Evolutionary conservation across 805 yeast genomes (phyloP).

Genomic region (Tanozyma kutaoensis): DNA sequence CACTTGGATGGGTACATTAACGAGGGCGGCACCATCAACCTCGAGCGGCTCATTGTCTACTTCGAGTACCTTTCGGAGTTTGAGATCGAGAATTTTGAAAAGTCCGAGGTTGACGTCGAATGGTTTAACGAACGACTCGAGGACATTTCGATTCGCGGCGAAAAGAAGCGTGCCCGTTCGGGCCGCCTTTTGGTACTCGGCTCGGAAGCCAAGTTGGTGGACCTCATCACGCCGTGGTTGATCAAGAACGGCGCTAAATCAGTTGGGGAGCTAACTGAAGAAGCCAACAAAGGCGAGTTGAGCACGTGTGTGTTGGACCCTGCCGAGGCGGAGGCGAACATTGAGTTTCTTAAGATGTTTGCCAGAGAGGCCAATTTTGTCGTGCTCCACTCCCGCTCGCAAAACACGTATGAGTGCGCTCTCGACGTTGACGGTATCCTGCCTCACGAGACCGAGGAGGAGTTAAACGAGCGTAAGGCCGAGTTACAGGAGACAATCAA

Average conservation of each 20-base stretch:
- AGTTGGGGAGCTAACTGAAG: slow-evolving; percentile 19
- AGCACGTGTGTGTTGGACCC: slow-evolving; percentile 24
- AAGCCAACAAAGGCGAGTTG: slow-evolving; percentile 15
- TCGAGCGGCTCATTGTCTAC: slow-evolving; percentile 63
- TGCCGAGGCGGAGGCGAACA: slow-evolving; percentile 22
- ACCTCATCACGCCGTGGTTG: slow-evolving; percentile 39
- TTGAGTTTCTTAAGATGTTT: slow-evolving; percentile 49
- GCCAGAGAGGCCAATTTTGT: slow-evolving; percentile 57
- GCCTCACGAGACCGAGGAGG: slow-evolving; percentile 56
- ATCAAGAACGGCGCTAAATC: slow-evolving; percentile 12
- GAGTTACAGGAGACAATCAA: slow-evolving; percentile 43
- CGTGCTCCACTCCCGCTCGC: slow-evolving; percentile 48
- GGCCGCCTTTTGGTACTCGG: slow-evolving; percentile 55
- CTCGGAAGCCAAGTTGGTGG: slow-evolving; percentile 66
- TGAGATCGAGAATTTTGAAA: slow-evolving; percentile 80
- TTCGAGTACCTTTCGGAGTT: slow-evolving; percentile 62
- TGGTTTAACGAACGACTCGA: slow-evolving; percentile 87
- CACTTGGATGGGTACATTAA: slow-evolving; percentile 75
- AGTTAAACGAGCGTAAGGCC: slow-evolving; percentile 37
- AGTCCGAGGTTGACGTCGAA: slow-evolving; percentile 68
- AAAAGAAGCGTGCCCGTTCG: slow-evolving; percentile 46
- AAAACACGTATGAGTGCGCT: slow-evolving; percentile 42
- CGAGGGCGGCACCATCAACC: slow-evolving; percentile 69
- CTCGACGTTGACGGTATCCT: slow-evolving; percentile 66
- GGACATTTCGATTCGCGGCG: slow-evolving; percentile 62